Evolutionary conservation across 345 rosid genomes (phyloP).

Genomic region (Melaleuca quinquenervia): DNA sequence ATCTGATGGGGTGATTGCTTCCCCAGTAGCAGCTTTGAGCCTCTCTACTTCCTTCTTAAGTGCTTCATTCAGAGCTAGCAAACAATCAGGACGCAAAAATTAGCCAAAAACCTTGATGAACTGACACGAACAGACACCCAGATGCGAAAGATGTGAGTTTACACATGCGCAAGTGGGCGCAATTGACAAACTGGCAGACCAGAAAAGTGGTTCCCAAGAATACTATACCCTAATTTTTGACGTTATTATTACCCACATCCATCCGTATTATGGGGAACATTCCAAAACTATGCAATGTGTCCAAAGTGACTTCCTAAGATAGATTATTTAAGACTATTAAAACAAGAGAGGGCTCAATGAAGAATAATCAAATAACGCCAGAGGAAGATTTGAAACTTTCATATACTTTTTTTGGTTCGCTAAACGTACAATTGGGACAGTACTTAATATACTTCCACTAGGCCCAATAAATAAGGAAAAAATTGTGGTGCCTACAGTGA

Average conservation of each 20-base stretch:
- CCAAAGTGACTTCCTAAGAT: neutral
- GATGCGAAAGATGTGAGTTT: neutral
- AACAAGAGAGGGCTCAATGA: neutral
- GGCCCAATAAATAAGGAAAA: neutral
- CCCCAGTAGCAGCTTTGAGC: slow-evolving; percentile 72
- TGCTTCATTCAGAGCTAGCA: slow-evolving; percentile 74
- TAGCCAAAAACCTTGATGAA: neutral
- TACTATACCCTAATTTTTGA: neutral
- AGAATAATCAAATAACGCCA: neutral
- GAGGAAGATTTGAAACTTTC: neutral
- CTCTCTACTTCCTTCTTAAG: slow-evolving; percentile 94
- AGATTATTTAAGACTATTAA: neutral
- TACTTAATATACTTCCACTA: neutral
- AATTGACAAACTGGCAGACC: neutral
- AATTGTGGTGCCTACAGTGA: neutral
- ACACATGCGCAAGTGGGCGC: neutral
- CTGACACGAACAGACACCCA: neutral
- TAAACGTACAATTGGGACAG: neutral
- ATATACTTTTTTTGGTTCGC: neutral
- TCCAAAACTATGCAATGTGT: neutral
- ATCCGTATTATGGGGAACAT: neutral
- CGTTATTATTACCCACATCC: neutral
- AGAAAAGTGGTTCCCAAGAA: neutral
- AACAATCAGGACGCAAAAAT: neutral
- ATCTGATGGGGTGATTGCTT: slow-evolving; percentile 58